phyloP scores from a whole-genome alignment of 2,329 filamentous ascomycete species.

The Pyricularia sp. region DNA sequence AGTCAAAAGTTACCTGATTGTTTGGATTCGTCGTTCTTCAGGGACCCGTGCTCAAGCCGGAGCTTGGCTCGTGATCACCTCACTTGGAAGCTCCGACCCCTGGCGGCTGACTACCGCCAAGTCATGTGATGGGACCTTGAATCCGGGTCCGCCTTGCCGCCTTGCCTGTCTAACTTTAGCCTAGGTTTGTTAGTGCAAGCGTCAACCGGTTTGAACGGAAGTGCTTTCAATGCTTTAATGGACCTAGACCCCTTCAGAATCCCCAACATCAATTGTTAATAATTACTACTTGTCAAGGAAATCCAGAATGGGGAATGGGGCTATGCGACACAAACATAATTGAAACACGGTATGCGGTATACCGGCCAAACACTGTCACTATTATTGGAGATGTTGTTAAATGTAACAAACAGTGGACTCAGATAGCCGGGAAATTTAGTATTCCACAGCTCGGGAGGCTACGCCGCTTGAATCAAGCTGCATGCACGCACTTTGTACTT shows the following conservation, averaged over 20 bases:
- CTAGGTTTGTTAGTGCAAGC: neutral
- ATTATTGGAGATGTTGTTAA: too few species aligned
- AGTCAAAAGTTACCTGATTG: neutral
- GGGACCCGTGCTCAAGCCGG: neutral
- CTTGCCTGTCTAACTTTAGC: neutral
- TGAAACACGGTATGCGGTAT: neutral
- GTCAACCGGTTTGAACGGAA: neutral
- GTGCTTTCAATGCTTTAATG: neutral
- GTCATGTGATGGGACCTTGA: neutral
- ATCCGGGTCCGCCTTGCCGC: too few species aligned
- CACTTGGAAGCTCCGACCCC: neutral
- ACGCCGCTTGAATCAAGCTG: neutral
- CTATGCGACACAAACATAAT: neutral
- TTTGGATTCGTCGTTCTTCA: neutral
- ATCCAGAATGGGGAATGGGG: neutral
- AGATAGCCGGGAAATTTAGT: neutral
- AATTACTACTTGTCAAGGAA: neutral
- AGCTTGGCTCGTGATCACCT: neutral
- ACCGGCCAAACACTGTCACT: too few species aligned
- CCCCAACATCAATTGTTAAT: neutral
- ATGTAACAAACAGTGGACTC: too few species aligned
- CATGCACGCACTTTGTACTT: neutral
- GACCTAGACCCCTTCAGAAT: neutral
- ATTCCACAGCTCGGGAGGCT: neutral
- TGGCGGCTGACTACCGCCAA: neutral